Conservation (phyloP, 805 yeast genomes). For the Wickerhamiella brachini region DNA sequence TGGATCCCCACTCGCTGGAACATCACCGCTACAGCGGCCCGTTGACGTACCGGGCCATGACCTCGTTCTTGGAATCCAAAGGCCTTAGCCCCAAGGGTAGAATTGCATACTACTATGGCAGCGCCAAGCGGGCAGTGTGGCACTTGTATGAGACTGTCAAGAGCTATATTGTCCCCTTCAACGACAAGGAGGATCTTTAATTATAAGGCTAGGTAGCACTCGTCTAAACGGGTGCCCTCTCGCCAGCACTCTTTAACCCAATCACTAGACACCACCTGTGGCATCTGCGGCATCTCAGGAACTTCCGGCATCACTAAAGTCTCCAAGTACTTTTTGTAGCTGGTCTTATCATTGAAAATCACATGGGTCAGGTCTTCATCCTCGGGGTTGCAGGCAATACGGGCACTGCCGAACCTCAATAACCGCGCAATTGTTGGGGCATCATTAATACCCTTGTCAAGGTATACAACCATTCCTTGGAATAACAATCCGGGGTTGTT, state of each 20-base stretch:
- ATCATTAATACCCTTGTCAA: neutral
- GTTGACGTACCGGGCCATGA: neutral
- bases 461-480: slow-evolving; percentile 24
- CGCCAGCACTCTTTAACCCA: slow-evolving; percentile 29
- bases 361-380: slow-evolving; percentile 18
- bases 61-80: neutral
- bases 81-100: neutral
- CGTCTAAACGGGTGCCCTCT: slow-evolving; percentile 18
- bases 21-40: neutral
- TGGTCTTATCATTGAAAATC: neutral
- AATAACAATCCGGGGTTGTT: slow-evolving; percentile 8
- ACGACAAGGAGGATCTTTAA: neutral
- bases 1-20: neutral
- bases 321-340: neutral
- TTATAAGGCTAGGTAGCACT: neutral
- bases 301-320: too few relatives aligned
- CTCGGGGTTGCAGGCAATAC: slow-evolving; percentile 11
- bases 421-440: neutral
- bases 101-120: neutral
- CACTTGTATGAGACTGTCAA: neutral
- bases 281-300: neutral
- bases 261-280: slow-evolving; percentile 23
- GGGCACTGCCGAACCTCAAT: slow-evolving; percentile 31
- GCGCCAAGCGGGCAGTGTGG: neutral
- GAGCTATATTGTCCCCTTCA: neutral